Evolutionary conservation across 345 rosid species (phyloP).

Genomic region (Lagerstroemia speciosa): DNA sequence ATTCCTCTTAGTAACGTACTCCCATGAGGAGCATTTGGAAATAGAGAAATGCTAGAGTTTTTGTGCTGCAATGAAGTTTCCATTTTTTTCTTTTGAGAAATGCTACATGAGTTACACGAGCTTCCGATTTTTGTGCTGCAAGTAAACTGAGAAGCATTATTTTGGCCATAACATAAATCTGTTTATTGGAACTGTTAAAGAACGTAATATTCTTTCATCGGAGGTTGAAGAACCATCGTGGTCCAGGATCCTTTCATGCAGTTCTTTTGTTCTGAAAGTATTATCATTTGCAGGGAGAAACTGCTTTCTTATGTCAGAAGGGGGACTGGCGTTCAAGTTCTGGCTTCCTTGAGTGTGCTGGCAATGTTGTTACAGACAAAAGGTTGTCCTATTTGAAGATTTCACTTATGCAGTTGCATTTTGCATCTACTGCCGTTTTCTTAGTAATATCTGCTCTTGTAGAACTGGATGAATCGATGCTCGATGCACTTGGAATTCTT

Average conservation of each 20-base stretch:
- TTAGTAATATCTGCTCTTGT: slow-evolving; percentile 19
- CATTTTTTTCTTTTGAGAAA: neutral
- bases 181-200: neutral
- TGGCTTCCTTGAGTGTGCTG: slow-evolving; percentile 76
- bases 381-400: slow-evolving; percentile 39
- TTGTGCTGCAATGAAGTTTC: neutral
- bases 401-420: slow-evolving; percentile 9
- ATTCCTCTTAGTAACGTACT: neutral
- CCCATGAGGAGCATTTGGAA: neutral
- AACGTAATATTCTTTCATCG: neutral
- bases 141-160: neutral
- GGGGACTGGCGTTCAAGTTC: slow-evolving; percentile 69
- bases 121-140: neutral
- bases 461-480: slow-evolving; percentile 95
- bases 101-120: no score
- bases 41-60: neutral
- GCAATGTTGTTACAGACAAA: slow-evolving; percentile 93
- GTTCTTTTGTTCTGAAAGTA: neutral
- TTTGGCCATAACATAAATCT: neutral
- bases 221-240: neutral
- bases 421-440: slow-evolving; percentile 14
- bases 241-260: neutral
- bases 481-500: slow-evolving; percentile 96
- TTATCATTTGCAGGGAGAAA: slow-evolving; percentile 47
- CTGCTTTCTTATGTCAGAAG: slow-evolving; percentile 57